Percentiles rank a stretch among this genome's conserved stretches.
These are phyloP conservation scores for Dactylellina haptotyla DNA, from an alignment of 2,329 filamentous ascomycete genomes.

Conservation along the genomic window DNA sequence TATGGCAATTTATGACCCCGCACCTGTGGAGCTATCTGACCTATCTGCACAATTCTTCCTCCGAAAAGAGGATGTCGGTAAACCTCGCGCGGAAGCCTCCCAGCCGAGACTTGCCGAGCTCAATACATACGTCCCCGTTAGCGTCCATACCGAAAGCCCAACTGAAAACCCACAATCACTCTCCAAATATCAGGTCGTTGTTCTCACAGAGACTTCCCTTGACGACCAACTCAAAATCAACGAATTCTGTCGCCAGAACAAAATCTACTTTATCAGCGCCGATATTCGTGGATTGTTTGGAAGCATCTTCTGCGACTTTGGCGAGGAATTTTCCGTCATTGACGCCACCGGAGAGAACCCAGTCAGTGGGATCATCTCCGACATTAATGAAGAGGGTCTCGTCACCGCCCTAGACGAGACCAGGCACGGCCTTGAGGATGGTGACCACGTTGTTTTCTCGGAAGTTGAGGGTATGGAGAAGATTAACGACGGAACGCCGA, in stretches of 20 bases:
- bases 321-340: conserved; percentile 88
- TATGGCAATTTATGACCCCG: conserved; percentile 89
- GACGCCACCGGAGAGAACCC: conserved; percentile 92
- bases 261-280: conserved; percentile 86
- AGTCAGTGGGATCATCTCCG: conserved; percentile 86
- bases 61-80: conserved; percentile 84
- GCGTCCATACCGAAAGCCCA: conserved; percentile 76
- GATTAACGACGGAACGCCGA: conserved; percentile 82
- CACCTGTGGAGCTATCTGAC: conserved; percentile 83
- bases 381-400: conserved; percentile 86
- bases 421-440: conserved; percentile 92
- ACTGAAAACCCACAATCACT: conserved; percentile 80
- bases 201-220: conserved; percentile 84
- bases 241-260: conserved; percentile 93
- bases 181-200: conserved; percentile 90
- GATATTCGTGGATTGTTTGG: conserved; percentile 96
- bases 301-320: conserved; percentile 96
- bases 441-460: conserved; percentile 93
- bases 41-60: conserved; percentile 98
- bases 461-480: conserved; percentile 92
- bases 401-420: conserved; percentile 95
- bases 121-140: conserved; percentile 94
- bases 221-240: conserved; percentile 83
- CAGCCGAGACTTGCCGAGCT: conserved; percentile 90
- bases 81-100: conserved; percentile 86